These are phyloP conservation scores for Pseudocercospora cruenta DNA, from an alignment of 2,329 filamentous ascomycete genomes.

Conservation along the genomic window DNA sequence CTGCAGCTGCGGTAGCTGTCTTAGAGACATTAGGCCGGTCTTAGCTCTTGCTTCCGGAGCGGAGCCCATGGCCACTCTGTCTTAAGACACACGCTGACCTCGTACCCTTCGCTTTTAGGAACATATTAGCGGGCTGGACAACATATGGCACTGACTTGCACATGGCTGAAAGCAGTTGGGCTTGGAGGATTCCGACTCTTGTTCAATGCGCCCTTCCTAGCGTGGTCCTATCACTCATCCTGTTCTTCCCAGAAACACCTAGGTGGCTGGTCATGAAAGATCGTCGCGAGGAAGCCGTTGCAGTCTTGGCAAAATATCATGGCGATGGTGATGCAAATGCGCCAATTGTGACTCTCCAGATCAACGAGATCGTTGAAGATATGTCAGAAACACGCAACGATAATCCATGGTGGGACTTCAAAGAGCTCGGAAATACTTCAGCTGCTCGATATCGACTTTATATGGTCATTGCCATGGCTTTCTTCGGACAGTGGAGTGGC, in stretches of 20 bases:
- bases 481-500: slow-evolving; percentile 48
- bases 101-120: slow-evolving; percentile 26
- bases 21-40: too few relatives aligned
- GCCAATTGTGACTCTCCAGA: slow-evolving; percentile 40
- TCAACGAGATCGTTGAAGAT: slow-evolving; percentile 40
- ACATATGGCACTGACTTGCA: slow-evolving; percentile 28
- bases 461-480: slow-evolving; percentile 47
- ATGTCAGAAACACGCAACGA: slow-evolving; percentile 54
- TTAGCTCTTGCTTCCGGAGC: too few relatives aligned
- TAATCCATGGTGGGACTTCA: slow-evolving; percentile 30
- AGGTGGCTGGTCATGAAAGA: slow-evolving; percentile 62
- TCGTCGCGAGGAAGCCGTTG: slow-evolving; percentile 59
- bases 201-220: slow-evolving; percentile 46
- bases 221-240: slow-evolving; percentile 49
- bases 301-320: slow-evolving; percentile 63
- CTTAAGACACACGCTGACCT: too few relatives aligned
- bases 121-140: slow-evolving; percentile 56
- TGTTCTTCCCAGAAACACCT: slow-evolving; percentile 63
- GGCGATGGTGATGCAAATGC: slow-evolving; percentile 49
- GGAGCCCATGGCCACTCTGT: too few relatives aligned
- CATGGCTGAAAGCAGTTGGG: slow-evolving; percentile 34
- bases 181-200: slow-evolving; percentile 52
- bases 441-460: slow-evolving; percentile 55
- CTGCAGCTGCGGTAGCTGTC: too few relatives aligned
- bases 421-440: slow-evolving; percentile 54